Base-by-base conservation (phyloP, 495 filamentous ascomycete genomes). In the Aspergillus campestris region DNA sequence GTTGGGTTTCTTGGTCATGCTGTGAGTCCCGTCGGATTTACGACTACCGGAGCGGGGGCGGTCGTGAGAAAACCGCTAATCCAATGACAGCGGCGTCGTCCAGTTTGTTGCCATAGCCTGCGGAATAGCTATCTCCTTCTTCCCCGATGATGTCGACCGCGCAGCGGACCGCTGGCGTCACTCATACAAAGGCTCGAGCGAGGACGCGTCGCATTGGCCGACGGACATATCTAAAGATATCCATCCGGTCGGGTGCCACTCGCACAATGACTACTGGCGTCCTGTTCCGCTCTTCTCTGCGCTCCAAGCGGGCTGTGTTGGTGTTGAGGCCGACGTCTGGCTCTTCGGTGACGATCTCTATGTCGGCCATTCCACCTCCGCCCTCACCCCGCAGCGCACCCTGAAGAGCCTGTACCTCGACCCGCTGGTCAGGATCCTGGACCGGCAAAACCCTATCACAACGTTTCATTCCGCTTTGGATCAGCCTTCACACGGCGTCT, bases 221-320 rank as follows among this genome's bases (percentile, higher is more conserved):
- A 87, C 86, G 0, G 82, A 89, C 64, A 82, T 87, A 52, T 81
- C 86, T 5, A 73, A 78, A 8, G 84, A 83, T 50, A 77, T 91
- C 33, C 45, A 70, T 0, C 86, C 87, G 0, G 76, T 84, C 35
- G 73, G 68, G 5, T 88, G 83, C 49, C 59, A 70, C 61, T 91
- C 86, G 0, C 89, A 95, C 62, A 95, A 95, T 57, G 89, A 95
- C 66, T 94, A 94, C 65, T 94, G 73, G 73, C 83, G 88, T 6
- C 74, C 71, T 8, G 75, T 87, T 3, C 90, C 90, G 0, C 66
- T 87, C 0, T 84, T 69, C 57, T 80, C 78, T 3, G 82, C 82
- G 3, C 60, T 88, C 7, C 70, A 81, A 67, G 52, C 66, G 1
- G 86, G 90, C 12, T 83, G 79, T 47, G 72, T 79, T 13, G 67